Evolutionary conservation across 2,329 filamentous ascomycete genomes (phyloP).

Genomic region (Aspergillus fischeri): DNA sequence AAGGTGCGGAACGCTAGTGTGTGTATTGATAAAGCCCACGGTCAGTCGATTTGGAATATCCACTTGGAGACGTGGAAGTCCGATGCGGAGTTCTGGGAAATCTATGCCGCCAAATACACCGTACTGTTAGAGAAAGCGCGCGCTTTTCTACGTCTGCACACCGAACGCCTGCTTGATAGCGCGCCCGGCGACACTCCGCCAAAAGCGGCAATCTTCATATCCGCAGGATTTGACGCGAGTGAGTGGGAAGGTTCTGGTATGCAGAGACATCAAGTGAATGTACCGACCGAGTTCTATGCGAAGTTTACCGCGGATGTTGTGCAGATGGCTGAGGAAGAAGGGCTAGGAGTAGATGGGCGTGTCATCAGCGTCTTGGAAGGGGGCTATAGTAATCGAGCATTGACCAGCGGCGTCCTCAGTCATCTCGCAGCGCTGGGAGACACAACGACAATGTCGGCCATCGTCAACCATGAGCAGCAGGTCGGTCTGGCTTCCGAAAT

Average conservation of each 20-base stretch:
- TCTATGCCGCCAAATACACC: slow-evolving; percentile 77
- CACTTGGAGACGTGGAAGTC: slow-evolving; percentile 86
- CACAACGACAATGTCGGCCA: slow-evolving; percentile 46
- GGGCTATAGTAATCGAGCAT: slow-evolving; percentile 88
- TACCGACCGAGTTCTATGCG: slow-evolving; percentile 95
- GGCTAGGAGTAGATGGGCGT: slow-evolving; percentile 71
- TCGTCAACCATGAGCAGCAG: slow-evolving; percentile 17
- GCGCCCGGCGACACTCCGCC: slow-evolving; percentile 58
- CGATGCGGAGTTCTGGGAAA: slow-evolving; percentile 77
- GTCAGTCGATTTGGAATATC: slow-evolving; percentile 93
- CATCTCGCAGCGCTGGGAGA: slow-evolving; percentile 72
- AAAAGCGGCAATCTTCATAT: slow-evolving; percentile 87
- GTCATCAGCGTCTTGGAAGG: slow-evolving; percentile 93
- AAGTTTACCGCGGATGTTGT: slow-evolving; percentile 83
- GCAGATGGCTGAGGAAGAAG: slow-evolving; percentile 74
- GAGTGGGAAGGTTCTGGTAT: slow-evolving; percentile 90
- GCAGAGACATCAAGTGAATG: slow-evolving; percentile 94
- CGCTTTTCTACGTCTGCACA: slow-evolving; percentile 69
- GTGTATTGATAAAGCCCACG: slow-evolving; percentile 90
- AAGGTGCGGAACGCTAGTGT: slow-evolving; percentile 92
- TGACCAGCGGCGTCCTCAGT: slow-evolving; percentile 83
- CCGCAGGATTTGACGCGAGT: slow-evolving; percentile 93
- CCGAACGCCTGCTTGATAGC: slow-evolving; percentile 55
- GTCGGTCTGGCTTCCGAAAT: slow-evolving; percentile 55
- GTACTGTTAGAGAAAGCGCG: slow-evolving; percentile 77